Base-by-base conservation (phyloP, 345 rosid genomes). In the Cardamine chenopodiifolia region DNA sequence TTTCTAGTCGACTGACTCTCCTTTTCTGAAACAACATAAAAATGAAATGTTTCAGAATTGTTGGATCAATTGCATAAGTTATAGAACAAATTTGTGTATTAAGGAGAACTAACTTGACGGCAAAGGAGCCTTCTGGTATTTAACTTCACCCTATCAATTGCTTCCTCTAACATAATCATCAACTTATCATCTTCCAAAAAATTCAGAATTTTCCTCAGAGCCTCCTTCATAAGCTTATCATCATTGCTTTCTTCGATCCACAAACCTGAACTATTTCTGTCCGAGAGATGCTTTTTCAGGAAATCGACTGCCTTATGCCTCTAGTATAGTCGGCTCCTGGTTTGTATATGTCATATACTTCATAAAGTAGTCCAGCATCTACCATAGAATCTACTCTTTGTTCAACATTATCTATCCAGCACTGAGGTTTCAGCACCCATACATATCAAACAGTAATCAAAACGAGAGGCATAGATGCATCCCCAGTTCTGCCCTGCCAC, bases 401-500 rank as follows among this genome's bases (percentile, higher is more conserved):
- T 34, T 78, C 94, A 68, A 92, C 98, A 34, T 85, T 85, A 88
- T 44, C 15, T 76, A 76, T 92, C 99, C 29, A 95, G 83, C 45
- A 83, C 88, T 19, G 86, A 72, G 49, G 81, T 77, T 56, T 84
- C 82, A 52, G 91, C 91, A 47, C 92, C 99, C 50, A 90, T 79
- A 67, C 91, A 86, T 79, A 92, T 75, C 71, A 92, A 89, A 72
- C 99, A 95, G 85, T 89, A 90, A 68, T 79, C 80, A 69, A 81
- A 89, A 68, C 86, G 88, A 65, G 81, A 82, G 78, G 82, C 63
- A 60, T 84, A 85, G 40, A 83, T 78, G 62, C 85, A 79, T 47
- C 99, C 99, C 99, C 96, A 95, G 82, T 90, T 92, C 99, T 95
- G 97, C 85, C 92, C 92, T 89, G 97, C 87, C 96, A 61, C 80